A percentile compares a stretch with the other conserved stretches of the same genome.
Conservation (phyloP, 345 rosid genomes). For the Pistacia atlantica region DNA sequence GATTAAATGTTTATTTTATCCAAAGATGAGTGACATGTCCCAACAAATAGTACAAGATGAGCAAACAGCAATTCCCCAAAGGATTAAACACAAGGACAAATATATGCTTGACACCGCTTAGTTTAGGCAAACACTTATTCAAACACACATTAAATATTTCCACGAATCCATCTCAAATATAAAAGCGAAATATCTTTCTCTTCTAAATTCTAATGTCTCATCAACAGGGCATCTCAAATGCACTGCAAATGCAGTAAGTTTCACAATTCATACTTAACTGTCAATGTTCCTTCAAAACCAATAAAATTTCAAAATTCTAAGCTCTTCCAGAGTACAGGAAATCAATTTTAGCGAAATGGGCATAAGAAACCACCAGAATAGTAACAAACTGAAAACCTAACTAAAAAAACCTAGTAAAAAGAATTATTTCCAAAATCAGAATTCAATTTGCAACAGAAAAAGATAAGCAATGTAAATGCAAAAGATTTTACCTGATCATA, state of each 20-base stretch:
- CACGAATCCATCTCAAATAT: neutral
- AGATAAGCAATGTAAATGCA: neutral
- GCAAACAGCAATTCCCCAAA: neutral
- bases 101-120: neutral
- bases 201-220: neutral
- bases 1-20: neutral
- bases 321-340: neutral
- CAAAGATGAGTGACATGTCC: neutral
- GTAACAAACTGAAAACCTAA: neutral
- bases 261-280: neutral
- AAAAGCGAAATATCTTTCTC: neutral
- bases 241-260: neutral
- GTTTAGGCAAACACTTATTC: neutral
- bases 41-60: neutral
- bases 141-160: neutral
- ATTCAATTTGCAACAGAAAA: neutral
- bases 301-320: neutral
- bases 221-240: neutral
- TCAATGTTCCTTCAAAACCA: neutral
- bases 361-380: neutral
- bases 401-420: neutral
- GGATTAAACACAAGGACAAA: neutral
- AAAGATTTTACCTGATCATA: constrained; percentile 5
- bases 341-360: neutral
- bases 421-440: neutral